Conservation (phyloP, 73 alveolate species). For the Paramecium sonneborni region DNA sequence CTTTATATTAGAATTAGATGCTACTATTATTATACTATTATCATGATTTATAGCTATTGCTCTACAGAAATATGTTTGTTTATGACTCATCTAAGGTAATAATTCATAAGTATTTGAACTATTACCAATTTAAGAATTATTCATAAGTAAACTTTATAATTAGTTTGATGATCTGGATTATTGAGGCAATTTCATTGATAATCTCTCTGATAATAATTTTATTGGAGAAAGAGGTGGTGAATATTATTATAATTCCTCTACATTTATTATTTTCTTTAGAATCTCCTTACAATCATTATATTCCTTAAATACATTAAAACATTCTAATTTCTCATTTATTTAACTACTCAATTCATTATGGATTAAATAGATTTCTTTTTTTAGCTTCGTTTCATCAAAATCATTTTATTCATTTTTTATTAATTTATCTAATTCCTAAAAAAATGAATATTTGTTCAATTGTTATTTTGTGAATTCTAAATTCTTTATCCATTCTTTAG, state of each 20-base stretch:
- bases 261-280: background rate
- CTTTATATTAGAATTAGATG: background rate
- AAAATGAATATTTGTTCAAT: background rate
- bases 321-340: background rate
- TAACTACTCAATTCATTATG: background rate
- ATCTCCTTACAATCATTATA: background rate
- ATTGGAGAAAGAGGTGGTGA: background rate
- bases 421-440: background rate
- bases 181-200: background rate
- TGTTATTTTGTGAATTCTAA: background rate
- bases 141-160: background rate
- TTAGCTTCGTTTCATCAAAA: background rate
- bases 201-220: background rate
- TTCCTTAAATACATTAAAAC: background rate
- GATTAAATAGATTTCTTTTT: background rate
- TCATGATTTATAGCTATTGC: background rate
- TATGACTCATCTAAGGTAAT: background rate
- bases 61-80: background rate
- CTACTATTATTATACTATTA: background rate
- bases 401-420: background rate
- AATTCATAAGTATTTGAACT: background rate
- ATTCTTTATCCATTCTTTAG: background rate
- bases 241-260: background rate
- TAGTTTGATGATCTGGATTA: background rate
- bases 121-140: background rate